A percentile compares a stretch with the other conserved stretches of the same genome.
phyloP scores from a whole-genome alignment of 345 rosid species.

The Lumnitzera littorea region DNA sequence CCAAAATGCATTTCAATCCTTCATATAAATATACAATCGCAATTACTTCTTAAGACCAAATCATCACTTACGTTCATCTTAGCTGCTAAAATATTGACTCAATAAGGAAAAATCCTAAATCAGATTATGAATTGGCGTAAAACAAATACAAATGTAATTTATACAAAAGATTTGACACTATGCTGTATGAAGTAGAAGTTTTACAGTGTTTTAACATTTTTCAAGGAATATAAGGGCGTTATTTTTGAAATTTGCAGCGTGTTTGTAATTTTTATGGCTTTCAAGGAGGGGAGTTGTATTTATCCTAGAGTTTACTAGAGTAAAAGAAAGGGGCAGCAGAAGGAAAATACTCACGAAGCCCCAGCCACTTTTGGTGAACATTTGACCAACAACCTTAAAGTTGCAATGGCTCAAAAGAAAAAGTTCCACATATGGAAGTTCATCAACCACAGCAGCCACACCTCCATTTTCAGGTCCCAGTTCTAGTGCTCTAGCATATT shows the following conservation, averaged over 20 bases:
- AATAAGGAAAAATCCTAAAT: too few species aligned
- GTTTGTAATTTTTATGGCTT: neutral
- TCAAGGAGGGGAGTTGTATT: too few species aligned
- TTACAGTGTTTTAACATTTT: neutral
- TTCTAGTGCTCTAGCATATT: conserved; percentile 55
- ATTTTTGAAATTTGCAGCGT: neutral
- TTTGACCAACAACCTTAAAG: conserved; percentile 66
- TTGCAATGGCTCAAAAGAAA: conserved; percentile 77
- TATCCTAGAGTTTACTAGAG: neutral
- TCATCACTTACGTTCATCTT: too few species aligned
- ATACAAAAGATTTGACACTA: too few species aligned
- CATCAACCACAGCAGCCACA: conserved; percentile 86
- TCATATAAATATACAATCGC: too few species aligned
- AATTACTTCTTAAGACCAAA: too few species aligned
- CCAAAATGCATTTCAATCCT: too few species aligned
- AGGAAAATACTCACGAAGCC: conserved; percentile 65
- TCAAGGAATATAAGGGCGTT: neutral
- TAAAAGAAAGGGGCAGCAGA: neutral
- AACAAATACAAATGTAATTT: neutral
- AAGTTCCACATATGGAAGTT: conserved; percentile 65
- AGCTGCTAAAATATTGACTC: too few species aligned
- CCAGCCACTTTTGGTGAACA: conserved; percentile 92
- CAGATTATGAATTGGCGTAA: neutral
- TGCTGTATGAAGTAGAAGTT: neutral
- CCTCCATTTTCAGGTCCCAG: conserved; percentile 76